Base-by-base conservation (phyloP, 2,329 filamentous ascomycete genomes). In the Fusarium sp. region DNA sequence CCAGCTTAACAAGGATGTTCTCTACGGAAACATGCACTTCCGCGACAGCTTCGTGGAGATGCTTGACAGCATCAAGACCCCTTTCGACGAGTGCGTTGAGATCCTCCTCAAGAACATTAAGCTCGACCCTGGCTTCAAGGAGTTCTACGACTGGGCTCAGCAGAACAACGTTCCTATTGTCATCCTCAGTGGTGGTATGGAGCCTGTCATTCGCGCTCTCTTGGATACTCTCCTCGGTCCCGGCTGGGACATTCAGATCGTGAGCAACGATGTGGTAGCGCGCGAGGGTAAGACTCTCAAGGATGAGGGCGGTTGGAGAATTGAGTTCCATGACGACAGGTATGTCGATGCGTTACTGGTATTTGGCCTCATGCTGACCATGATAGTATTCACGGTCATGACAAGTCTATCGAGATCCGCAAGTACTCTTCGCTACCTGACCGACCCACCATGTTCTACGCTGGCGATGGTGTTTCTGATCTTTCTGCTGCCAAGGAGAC, bases 391-490 rank as follows among this genome's bases (percentile, higher is more conserved):
- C 97, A 97, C 76, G 96, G 96, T n/a, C 96, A 99, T 79, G 95
- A 99, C 86, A 99, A 99, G 88, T 94, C 91, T 27, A 85, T 95
- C 57, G 93, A 96, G 78, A 94, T 99, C 76, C 90, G 93, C 71
- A 94, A 94, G 54, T 98, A 98, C 82, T 91, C 91, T 4, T 85
- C 89, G 27, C 85, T 97, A 45, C 90, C 93, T 1, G 82, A 92
- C 76, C 87, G 94, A 44, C 96, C 96, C 4, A 90, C 89, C 41
- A 88, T 98, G 82, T 94, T 98, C 80, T 99, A 99, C 77, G 95
- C 96, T 32, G 96, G 96, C 62, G 95, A 98, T 75, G 95, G 95
- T 51, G 94, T 98, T 7, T 97, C 93, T 5, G 95, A 98, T 78
- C 85, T 98, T 55, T 97, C 93, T 27, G 96, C 95, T 11, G 95